A percentile compares a stretch with the other conserved stretches of the same genome.
phyloP scores from a whole-genome alignment of 163 green algal genomes.

The Scenedesmus sp. region DNA sequence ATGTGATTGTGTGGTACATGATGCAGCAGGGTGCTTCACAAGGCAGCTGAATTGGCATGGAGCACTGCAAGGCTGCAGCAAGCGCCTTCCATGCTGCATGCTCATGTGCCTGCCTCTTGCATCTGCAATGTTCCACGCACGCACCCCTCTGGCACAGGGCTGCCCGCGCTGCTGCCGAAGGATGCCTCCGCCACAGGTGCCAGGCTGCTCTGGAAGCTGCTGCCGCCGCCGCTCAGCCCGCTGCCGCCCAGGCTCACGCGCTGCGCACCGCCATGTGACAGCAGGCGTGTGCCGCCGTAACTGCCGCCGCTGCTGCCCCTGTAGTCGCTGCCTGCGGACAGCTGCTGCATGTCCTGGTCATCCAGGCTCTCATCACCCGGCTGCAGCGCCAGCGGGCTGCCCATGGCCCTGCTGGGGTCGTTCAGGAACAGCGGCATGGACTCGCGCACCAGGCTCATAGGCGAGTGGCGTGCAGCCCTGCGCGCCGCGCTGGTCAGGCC shows the following conservation, averaged over 20 bases:
- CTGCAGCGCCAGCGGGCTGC: constrained; percentile 18
- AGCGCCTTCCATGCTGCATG: not conserved
- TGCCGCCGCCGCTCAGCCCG: not conserved
- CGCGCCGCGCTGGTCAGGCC: not conserved
- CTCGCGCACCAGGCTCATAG: constrained; percentile 32
- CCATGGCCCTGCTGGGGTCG: constrained; percentile 35
- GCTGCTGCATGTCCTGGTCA: constrained; percentile 45
- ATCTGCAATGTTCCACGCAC: not conserved
- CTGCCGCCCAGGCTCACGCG: constrained; percentile 13
- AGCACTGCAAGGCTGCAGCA: not conserved
- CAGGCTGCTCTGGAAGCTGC: constrained; percentile 28
- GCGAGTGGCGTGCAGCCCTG: not conserved
- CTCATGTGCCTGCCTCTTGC: too few relatives aligned
- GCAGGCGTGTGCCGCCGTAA: constrained; percentile 3
- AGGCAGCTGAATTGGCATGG: not conserved
- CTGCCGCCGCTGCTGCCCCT: not conserved
- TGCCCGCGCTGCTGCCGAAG: constrained; percentile 1
- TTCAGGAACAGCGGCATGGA: constrained; percentile 42
- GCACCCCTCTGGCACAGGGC: constrained; percentile 33
- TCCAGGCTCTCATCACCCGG: constrained; percentile 26
- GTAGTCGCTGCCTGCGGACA: constrained; percentile 5
- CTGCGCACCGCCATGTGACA: constrained; percentile 38
- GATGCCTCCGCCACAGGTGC: constrained; percentile 37
- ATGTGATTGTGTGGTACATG: not conserved
- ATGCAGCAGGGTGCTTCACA: not conserved